A percentile compares a stretch with the other conserved stretches of the same genome.
phyloP scores from a whole-genome alignment of 2,329 filamentous ascomycete species.

The Cercospora beticola region DNA sequence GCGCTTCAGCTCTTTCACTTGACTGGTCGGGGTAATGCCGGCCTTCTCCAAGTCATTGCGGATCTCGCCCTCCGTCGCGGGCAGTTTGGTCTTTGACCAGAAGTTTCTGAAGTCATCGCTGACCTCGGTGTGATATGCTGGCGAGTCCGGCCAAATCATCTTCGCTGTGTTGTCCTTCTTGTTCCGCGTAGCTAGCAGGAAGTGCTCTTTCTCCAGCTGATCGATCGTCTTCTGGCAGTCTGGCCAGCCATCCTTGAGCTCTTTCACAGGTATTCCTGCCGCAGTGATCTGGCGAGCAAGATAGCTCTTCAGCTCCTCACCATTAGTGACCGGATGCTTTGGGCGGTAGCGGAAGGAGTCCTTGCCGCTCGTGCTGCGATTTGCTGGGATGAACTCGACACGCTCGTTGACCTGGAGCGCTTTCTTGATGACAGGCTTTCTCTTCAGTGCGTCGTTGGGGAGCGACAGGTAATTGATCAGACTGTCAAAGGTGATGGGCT shows the following conservation, averaged over 20 bases:
- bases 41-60: conserved; percentile 73
- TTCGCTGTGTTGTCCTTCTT: conserved; percentile 88
- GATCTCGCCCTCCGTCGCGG: conserved; percentile 68
- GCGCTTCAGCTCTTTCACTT: conserved; percentile 65
- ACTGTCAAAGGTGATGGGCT: conserved; percentile 68
- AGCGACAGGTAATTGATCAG: conserved; percentile 80
- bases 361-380: conserved; percentile 46
- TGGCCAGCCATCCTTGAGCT: conserved; percentile 94
- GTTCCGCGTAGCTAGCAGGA: conserved; percentile 80
- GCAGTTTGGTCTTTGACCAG: conserved; percentile 80
- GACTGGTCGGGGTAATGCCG: conserved; percentile 80
- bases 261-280: conserved; percentile 77
- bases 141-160: conserved; percentile 86
- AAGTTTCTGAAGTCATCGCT: conserved; percentile 80
- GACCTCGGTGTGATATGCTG: conserved; percentile 54
- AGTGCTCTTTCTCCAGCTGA: conserved; percentile 72
- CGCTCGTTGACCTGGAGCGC: conserved; percentile 68
- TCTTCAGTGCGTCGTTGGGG: conserved; percentile 43
- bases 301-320: conserved; percentile 73
- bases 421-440: conserved; percentile 58
- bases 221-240: conserved; percentile 77
- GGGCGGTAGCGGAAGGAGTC: conserved; percentile 80
- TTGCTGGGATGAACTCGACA: conserved; percentile 55
- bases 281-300: conserved; percentile 80
- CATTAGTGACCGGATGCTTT: conserved; percentile 76